phyloP scores from a whole-genome alignment of 2,329 filamentous ascomycete species.

The Neofusicoccum sp. region DNA sequence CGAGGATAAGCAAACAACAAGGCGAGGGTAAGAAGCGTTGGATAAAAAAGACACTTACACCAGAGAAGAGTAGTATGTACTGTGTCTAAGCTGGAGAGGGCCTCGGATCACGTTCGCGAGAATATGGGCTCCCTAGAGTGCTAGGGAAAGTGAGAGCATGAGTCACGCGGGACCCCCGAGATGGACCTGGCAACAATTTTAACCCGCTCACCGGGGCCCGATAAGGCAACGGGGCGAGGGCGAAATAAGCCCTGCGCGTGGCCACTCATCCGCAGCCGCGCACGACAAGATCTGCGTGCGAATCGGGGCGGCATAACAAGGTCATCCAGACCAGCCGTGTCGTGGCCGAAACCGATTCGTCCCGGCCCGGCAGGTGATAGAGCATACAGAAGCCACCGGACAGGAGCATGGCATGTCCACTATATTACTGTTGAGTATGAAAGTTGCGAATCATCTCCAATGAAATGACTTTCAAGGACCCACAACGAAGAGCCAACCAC shows the following conservation, averaged over 20 bases:
- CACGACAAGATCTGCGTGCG: not conserved
- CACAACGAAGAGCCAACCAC: too few relatives aligned
- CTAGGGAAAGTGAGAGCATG: not conserved
- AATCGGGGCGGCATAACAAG: too few relatives aligned
- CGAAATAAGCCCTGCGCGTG: not conserved
- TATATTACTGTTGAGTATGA: not conserved
- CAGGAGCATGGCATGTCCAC: not conserved
- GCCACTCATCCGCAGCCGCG: not conserved
- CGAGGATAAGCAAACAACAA: too few relatives aligned
- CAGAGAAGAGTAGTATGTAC: too few relatives aligned
- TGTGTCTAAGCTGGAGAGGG: too few relatives aligned
- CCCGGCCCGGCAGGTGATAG: not conserved
- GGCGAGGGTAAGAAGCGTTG: too few relatives aligned
- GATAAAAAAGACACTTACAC: too few relatives aligned
- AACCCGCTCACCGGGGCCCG: not conserved
- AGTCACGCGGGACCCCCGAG: too few relatives aligned
- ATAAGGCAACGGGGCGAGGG: not conserved
- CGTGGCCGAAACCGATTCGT: not conserved
- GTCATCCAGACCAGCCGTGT: not conserved
- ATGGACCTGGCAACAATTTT: not conserved
- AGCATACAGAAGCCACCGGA: not conserved
- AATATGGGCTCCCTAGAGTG: too few relatives aligned
- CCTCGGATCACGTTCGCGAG: too few relatives aligned
- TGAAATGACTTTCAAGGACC: too few relatives aligned
- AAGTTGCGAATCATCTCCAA: too few relatives aligned